Evolutionary conservation across 129 eudicot genomes (phyloP).

Genomic region (Silybum marianum): DNA sequence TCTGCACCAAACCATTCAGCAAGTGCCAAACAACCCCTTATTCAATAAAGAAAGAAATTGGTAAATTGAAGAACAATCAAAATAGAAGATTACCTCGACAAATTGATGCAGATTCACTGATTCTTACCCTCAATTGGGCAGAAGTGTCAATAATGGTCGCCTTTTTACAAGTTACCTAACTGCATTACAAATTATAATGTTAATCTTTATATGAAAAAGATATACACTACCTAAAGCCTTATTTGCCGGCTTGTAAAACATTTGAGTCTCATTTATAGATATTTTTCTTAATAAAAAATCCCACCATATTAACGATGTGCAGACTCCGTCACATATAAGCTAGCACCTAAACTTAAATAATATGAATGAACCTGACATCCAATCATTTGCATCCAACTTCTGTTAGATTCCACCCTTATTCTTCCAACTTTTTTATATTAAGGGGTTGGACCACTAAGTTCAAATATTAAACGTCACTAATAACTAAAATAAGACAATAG

Average conservation of each 20-base stretch:
- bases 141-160: constrained; percentile 78
- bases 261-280: background rate
- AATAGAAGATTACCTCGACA: constrained; percentile 63
- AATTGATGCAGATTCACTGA: constrained; percentile 70
- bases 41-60: constrained; percentile 7
- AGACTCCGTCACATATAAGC: background rate
- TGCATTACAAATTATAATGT: background rate
- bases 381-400: background rate
- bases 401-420: background rate
- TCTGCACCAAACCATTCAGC: too few relatives aligned
- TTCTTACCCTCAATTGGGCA: constrained; percentile 61
- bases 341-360: background rate
- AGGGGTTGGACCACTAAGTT: background rate
- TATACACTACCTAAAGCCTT: background rate
- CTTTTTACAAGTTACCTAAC: constrained; percentile 87
- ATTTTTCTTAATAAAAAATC: background rate
- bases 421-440: background rate
- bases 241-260: background rate
- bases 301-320: background rate
- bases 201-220: background rate
- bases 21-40: too few relatives aligned
- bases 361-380: background rate
- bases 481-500: background rate
- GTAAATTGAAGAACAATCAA: constrained; percentile 7
- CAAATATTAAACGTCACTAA: background rate